Conservation (phyloP, 164 flowering plant genomes). For the Umbilicus rupestris region DNA sequence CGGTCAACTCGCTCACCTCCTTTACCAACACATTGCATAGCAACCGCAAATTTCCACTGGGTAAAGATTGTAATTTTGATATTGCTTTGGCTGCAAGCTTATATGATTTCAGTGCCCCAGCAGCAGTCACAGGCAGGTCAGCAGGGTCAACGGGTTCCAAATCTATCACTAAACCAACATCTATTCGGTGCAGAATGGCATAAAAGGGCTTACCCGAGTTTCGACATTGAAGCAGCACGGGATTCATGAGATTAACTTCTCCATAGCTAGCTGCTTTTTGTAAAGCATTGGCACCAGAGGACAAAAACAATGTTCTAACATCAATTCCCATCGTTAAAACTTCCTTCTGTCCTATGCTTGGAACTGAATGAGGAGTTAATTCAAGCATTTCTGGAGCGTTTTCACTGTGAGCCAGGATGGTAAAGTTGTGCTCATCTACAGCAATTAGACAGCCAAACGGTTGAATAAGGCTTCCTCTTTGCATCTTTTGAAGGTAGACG, state of each 20-base stretch:
- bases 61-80: constrained; percentile 62
- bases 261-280: constrained; percentile 49
- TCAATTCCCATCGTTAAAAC: constrained; percentile 49
- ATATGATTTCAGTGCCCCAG: constrained; percentile 71
- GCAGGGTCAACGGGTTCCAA: constrained; percentile 66
- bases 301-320: constrained; percentile 42
- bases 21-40: constrained; percentile 57
- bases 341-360: constrained; percentile 57
- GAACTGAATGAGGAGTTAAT: constrained; percentile 58
- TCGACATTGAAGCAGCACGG: constrained; percentile 50
- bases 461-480: constrained; percentile 52
- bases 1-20: constrained; percentile 57
- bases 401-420: constrained; percentile 58
- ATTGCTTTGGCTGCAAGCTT: constrained; percentile 77
- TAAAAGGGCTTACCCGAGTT: constrained; percentile 66
- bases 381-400: constrained; percentile 73
- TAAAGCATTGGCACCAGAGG: constrained; percentile 50
- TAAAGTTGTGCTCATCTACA: constrained; percentile 39
- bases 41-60: constrained; percentile 48
- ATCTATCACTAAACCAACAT: constrained; percentile 60
- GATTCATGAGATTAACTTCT: constrained; percentile 60
- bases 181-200: constrained; percentile 65
- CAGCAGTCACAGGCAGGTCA: constrained; percentile 59
- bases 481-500: constrained; percentile 51
- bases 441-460: constrained; percentile 67